Evolutionary conservation across 306 rosid species (phyloP).

Genomic region (Rosa persica): DNA sequence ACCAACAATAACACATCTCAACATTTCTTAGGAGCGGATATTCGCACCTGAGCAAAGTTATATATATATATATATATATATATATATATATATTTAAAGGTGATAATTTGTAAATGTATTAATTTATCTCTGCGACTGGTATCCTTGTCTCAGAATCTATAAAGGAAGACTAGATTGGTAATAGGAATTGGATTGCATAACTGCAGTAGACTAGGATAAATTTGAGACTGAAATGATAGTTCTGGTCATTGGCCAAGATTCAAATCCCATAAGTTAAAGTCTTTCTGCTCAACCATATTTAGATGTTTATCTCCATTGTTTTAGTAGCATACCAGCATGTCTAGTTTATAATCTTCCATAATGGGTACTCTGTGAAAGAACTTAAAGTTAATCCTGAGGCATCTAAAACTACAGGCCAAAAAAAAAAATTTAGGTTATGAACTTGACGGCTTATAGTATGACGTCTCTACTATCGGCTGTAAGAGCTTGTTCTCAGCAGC

Average conservation of each 20-base stretch:
- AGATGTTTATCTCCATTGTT: conserved; percentile 13
- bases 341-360: neutral
- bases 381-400: neutral
- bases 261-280: conserved; percentile 56
- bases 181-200: too few relatives aligned
- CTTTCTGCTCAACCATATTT: conserved; percentile 15
- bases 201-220: conserved; percentile 11
- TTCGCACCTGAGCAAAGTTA: too few relatives aligned
- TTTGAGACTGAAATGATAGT: conserved; percentile 60
- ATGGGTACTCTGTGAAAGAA: neutral
- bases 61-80: too few relatives aligned
- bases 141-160: too few relatives aligned
- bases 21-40: too few relatives aligned
- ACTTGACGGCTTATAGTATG: too few relatives aligned
- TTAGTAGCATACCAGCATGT: neutral
- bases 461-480: neutral
- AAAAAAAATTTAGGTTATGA: too few relatives aligned
- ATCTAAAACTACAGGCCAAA: neutral
- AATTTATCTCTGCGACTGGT: too few relatives aligned
- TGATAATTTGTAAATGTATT: too few relatives aligned
- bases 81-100: too few relatives aligned
- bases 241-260: conserved; percentile 77
- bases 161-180: too few relatives aligned
- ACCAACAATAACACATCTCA: too few relatives aligned
- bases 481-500: neutral